A percentile compares a stretch with the other conserved stretches of the same genome.
These are phyloP conservation scores for Talaromyces sp. DNA, from an alignment of 2,329 filamentous ascomycete genomes.

Conservation along the genomic window DNA sequence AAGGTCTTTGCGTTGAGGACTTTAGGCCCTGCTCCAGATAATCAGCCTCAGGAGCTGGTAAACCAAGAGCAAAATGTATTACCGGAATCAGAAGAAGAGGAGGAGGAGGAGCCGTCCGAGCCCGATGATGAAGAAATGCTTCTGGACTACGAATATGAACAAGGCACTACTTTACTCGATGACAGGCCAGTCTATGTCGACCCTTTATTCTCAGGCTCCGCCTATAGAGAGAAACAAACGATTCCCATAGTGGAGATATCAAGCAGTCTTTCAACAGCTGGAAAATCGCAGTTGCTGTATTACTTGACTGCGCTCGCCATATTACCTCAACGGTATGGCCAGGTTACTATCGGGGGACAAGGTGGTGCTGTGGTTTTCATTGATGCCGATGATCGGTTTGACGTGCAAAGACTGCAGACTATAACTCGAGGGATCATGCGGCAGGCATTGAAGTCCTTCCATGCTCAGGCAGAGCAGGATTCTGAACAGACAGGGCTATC, in stretches of 20 bases:
- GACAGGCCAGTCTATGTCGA: constrained; percentile 1
- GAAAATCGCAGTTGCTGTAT: constrained; percentile 64
- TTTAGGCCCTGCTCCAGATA: constrained; percentile 8
- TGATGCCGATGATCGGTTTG: constrained; percentile 60
- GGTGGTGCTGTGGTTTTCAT: constrained; percentile 57
- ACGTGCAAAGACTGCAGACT: constrained; percentile 48
- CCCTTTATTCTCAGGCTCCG: constrained; percentile 9
- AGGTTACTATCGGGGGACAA: constrained; percentile 46
- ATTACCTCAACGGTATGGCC: constrained; percentile 46
- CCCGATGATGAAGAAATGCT: constrained; percentile 21
- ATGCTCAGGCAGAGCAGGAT: background rate
- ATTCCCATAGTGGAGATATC: constrained; percentile 57
- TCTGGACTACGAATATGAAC: constrained; percentile 2
- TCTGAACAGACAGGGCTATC: constrained; percentile 1
- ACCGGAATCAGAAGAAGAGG: background rate
- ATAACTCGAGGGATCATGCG: constrained; percentile 33
- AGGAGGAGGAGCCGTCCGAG: background rate
- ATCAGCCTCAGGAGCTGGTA: constrained; percentile 3
- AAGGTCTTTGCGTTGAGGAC: constrained; percentile 36
- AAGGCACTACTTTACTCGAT: background rate
- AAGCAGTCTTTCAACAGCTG: constrained; percentile 53
- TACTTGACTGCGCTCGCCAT: constrained; percentile 56
- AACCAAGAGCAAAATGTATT: background rate
- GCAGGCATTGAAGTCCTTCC: constrained; percentile 12
- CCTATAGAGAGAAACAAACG: constrained; percentile 10